These are phyloP conservation scores for Gossypium arboreum DNA, from an alignment of 345 rosid genomes.

Conservation along the genomic window DNA sequence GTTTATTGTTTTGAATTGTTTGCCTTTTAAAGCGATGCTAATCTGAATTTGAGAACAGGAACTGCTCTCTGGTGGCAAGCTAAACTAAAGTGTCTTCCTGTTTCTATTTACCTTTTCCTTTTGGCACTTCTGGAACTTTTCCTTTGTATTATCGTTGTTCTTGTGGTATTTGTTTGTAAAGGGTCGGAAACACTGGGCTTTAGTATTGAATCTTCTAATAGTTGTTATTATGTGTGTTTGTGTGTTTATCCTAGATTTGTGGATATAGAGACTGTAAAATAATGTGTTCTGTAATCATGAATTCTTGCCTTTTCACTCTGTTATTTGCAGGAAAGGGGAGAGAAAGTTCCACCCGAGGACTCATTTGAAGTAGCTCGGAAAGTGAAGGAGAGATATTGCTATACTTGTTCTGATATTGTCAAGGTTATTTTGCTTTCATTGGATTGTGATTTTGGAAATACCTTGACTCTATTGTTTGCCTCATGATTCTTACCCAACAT, in stretches of 20 bases:
- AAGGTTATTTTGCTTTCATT: conserved; percentile 47
- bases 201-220: neutral
- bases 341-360: conserved; percentile 94
- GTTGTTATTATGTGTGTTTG: neutral
- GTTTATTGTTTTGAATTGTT: neutral
- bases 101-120: neutral
- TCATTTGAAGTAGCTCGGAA: conserved; percentile 89
- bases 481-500: conserved; percentile 4
- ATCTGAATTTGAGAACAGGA: neutral
- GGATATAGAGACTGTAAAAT: conserved; percentile 3
- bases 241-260: neutral
- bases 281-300: neutral
- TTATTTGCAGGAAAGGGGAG: conserved; percentile 88
- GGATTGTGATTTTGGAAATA: conserved; percentile 10
- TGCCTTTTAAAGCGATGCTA: neutral
- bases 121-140: neutral
- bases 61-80: neutral
- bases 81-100: neutral
- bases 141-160: neutral
- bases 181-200: neutral
- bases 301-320: conserved; percentile 21
- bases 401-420: conserved; percentile 91
- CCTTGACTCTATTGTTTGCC: neutral
- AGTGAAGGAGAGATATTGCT: conserved; percentile 91
- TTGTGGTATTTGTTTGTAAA: neutral